phyloP scores from a whole-genome alignment of 2,329 filamentous ascomycete species.

The Taxawa tesnikishii region DNA sequence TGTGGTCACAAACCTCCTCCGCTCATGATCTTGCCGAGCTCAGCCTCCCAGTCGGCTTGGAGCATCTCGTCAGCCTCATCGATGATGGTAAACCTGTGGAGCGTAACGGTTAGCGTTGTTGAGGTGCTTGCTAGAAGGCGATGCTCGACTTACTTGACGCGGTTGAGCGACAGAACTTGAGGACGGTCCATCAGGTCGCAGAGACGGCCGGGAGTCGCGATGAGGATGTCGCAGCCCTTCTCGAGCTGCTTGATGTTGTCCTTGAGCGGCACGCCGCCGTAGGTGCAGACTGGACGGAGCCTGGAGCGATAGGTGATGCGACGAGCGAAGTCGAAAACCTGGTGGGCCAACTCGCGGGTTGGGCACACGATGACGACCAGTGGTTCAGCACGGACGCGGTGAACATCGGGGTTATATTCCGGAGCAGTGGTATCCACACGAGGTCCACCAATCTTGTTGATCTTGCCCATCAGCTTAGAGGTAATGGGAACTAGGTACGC shows the following conservation, averaged over 20 bases:
- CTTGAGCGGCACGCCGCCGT: constrained; percentile 65
- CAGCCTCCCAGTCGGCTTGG: constrained; percentile 61
- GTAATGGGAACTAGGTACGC: constrained; percentile 83
- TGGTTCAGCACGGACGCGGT: constrained; percentile 64
- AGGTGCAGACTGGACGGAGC: constrained; percentile 81
- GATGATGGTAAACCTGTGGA: constrained; percentile 55
- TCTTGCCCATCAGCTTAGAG: constrained; percentile 90
- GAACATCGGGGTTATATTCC: constrained; percentile 37
- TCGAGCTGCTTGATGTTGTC: constrained; percentile 62
- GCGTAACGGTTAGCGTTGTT: constrained; percentile 7
- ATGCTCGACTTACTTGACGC: constrained; percentile 54
- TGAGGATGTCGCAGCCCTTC: constrained; percentile 79
- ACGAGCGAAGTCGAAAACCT: constrained; percentile 90
- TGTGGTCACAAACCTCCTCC: constrained; percentile 66
- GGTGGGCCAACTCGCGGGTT: constrained; percentile 79
- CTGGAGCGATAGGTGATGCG: constrained; percentile 91
- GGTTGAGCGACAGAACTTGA: constrained; percentile 55
- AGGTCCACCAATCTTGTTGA: constrained; percentile 69
- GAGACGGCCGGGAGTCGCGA: constrained; percentile 79
- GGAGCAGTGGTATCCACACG: constrained; percentile 45
- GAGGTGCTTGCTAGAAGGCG: too few relatives aligned
- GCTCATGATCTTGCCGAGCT: constrained; percentile 62
- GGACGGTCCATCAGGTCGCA: constrained; percentile 69
- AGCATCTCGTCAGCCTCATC: constrained; percentile 96
- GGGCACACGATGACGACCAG: constrained; percentile 77